Base-by-base conservation (phyloP, 2,329 filamentous ascomycete genomes). In the Fusarium sterilihyphosum region DNA sequence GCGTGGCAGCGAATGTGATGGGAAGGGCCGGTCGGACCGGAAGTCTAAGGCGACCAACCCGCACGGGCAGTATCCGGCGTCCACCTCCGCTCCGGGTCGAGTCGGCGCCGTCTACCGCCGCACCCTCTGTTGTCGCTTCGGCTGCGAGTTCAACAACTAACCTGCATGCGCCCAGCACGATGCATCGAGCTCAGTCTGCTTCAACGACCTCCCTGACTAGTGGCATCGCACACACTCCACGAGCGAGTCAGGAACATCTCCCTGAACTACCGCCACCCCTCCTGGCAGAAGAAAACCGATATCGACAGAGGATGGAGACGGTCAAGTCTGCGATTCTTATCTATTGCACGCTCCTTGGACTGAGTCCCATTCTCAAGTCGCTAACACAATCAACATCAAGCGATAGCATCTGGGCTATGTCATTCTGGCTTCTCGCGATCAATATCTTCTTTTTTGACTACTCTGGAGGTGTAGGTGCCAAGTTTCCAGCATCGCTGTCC, bases 391-490 rank as follows among this genome's bases (percentile, higher is more conserved):
- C 95, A 10, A 98, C 96, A 9, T 96, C 94, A 13, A 93, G 91
- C 64, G 96, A 99, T 86, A 96, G 93, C 49, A 99, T 99, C 81
- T 99, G 96, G 96, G 94, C 96, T 66, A 93, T 99, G 86, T 96
- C 94, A 58, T 95, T 94, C 79, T 96, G 95, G 91, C 88, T 99
- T 50, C 90, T 99, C 72, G 90, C 93, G 78, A 96, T 98, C 84
- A 99, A 99, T 82, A 94, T 98, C 71, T 97, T 98, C 83, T 98
- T 97, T 82, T 98, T 98, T 80, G 96, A 99, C 86, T 99, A 99
- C 82, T 94, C 94, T 17, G 93, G 93, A 46, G 89, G 90, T 40
- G 83, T 90, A 29, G 86, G 86, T 31, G 84, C 82, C 67, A 92
- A 91, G 76, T 92, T 94, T 76, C 92, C 92, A 2, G 92, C 92